Conservation (phyloP, 495 filamentous ascomycete species). For the Mytilinidion resinicola region DNA sequence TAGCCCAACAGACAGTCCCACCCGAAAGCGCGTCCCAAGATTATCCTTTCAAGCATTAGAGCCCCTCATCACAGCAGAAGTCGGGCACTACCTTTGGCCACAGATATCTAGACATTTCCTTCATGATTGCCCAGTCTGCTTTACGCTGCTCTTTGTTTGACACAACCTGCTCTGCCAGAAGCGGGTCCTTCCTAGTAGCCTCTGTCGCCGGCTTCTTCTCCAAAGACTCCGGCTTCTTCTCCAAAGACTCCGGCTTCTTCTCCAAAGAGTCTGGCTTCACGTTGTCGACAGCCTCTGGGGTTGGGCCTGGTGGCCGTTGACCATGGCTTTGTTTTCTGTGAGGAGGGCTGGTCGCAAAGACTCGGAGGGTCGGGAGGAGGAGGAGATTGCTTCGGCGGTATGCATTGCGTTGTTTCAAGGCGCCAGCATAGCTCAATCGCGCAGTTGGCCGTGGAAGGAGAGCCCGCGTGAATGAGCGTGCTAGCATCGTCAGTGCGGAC, state of each 20-base stretch:
- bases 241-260: slow-evolving; percentile 24
- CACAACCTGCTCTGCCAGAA: slow-evolving; percentile 51
- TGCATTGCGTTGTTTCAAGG: too few relatives aligned
- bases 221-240: slow-evolving; percentile 27
- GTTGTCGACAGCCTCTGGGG: slow-evolving; percentile 10
- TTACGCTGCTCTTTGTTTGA: slow-evolving; percentile 81
- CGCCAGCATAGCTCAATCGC: slow-evolving; percentile 3
- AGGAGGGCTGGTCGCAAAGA: slow-evolving; percentile 34
- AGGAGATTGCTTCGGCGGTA: too few relatives aligned
- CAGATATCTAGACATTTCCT: slow-evolving; percentile 92
- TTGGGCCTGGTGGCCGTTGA: slow-evolving; percentile 17
- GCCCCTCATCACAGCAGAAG: not conserved
- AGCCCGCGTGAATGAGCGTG: slow-evolving; percentile 11
- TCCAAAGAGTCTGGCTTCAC: slow-evolving; percentile 23
- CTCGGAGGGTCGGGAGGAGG: slow-evolving; percentile 7
- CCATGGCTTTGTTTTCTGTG: slow-evolving; percentile 35
- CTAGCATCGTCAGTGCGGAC: slow-evolving; percentile 10
- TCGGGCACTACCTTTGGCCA: slow-evolving; percentile 64
- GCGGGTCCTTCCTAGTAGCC: slow-evolving; percentile 41
- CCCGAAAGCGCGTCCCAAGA: slow-evolving; percentile 73
- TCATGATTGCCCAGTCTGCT: slow-evolving; percentile 97
- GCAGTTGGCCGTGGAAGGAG: slow-evolving; percentile 3
- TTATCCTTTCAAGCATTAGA: slow-evolving; percentile 48
- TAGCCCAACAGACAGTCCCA: slow-evolving; percentile 70
- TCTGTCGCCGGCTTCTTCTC: slow-evolving; percentile 30